Percentiles rank a stretch among this genome's conserved stretches.
These are phyloP conservation scores for Carex kokanica DNA, from an alignment of 176 grass and related monocot species.

Conservation along the genomic window DNA sequence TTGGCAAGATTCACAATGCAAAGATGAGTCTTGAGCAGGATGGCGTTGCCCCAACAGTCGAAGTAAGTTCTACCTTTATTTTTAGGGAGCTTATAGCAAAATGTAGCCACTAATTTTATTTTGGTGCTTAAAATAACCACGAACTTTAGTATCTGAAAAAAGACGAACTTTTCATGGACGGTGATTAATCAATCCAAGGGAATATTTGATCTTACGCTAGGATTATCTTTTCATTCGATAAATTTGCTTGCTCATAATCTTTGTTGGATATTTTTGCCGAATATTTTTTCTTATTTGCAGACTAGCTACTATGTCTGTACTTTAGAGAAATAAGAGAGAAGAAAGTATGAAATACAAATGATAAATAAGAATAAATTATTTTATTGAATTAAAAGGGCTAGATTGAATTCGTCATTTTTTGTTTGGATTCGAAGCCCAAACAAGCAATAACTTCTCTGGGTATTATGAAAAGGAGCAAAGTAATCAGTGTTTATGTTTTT, in stretches of 20 bases:
- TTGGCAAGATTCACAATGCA: constrained; percentile 61
- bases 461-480: not conserved
- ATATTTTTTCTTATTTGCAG: not conserved
- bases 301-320: not conserved
- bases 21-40: constrained; percentile 71
- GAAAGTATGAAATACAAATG: not conserved
- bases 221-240: too few relatives aligned
- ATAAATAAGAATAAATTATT: not conserved
- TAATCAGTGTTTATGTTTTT: not conserved
- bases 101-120: not conserved
- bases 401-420: not conserved
- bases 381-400: not conserved
- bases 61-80: constrained; percentile 40
- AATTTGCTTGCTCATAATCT: not conserved
- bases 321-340: not conserved
- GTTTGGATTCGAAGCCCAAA: not conserved
- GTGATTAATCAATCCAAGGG: not conserved
- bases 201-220: not conserved
- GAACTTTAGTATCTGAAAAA: not conserved
- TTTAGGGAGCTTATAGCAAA: not conserved
- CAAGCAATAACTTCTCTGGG: not conserved
- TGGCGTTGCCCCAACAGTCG: constrained; percentile 67
- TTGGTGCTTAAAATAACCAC: not conserved
- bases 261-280: not conserved
- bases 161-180: not conserved